Conservation (phyloP, 257 asterid genomes). For the Plantago elongata region DNA sequence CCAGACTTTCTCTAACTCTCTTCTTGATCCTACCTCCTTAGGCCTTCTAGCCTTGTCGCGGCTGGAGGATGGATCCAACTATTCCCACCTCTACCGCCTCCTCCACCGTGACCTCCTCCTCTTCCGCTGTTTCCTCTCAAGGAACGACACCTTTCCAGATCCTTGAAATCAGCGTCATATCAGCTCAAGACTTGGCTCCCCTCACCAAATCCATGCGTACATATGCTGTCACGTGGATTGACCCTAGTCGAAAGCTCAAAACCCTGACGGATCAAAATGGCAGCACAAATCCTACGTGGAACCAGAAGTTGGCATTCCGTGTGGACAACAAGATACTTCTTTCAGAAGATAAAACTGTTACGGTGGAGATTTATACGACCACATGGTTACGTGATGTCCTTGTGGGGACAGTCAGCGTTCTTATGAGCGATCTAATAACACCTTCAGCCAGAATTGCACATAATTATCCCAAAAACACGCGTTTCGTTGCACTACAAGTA, state of each 20-base stretch:
- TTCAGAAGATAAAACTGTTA: slow-evolving; percentile 33
- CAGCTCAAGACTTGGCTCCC: slow-evolving; percentile 64
- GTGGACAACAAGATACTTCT: slow-evolving; percentile 36
- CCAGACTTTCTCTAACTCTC: slow-evolving; percentile 11
- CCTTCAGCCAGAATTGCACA: slow-evolving; percentile 8
- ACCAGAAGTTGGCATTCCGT: slow-evolving; percentile 53
- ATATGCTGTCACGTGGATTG: slow-evolving; percentile 53
- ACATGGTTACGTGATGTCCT: slow-evolving; percentile 65
- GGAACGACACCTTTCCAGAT: slow-evolving; percentile 22
- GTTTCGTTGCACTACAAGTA: slow-evolving; percentile 58
- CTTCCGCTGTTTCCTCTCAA: slow-evolving; percentile 18
- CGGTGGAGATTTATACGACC: slow-evolving; percentile 49
- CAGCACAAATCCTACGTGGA: slow-evolving; percentile 58
- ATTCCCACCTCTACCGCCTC: slow-evolving; percentile 32
- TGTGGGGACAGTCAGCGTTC: slow-evolving; percentile 50
- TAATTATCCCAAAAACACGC: slow-evolving; percentile 15
- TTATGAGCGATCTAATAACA: slow-evolving; percentile 39
- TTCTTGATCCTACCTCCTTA: slow-evolving; percentile 9
- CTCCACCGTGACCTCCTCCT: slow-evolving; percentile 49
- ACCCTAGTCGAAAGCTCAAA: slow-evolving; percentile 37
- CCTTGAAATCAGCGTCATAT: slow-evolving; percentile 58
- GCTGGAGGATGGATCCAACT: slow-evolving; percentile 44
- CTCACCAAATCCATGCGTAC: slow-evolving; percentile 55
- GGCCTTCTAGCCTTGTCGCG: slow-evolving; percentile 15
- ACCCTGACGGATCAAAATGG: slow-evolving; percentile 48